phyloP scores from a whole-genome alignment of 352 stramenopile genomes.

The Globisporangium heterothallicum region DNA sequence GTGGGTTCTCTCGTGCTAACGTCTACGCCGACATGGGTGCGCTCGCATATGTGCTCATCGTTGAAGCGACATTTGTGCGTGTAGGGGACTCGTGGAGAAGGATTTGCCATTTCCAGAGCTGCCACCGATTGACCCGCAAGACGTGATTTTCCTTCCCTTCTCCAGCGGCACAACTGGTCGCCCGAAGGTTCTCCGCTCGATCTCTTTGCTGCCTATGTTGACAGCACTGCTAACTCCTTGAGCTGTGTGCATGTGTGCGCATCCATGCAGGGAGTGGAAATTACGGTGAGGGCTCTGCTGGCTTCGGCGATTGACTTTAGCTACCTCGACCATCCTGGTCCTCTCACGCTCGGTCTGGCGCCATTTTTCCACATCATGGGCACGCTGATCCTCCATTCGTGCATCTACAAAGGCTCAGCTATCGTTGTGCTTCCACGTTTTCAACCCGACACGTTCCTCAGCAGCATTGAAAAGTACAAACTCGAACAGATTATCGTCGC shows the following conservation, averaged over 20 bases:
- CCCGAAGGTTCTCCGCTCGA: conserved; percentile 35
- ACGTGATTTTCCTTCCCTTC: conserved; percentile 62
- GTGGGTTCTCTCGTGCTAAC: conserved; percentile 12
- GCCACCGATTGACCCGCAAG: conserved; percentile 5
- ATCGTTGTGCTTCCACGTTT: conserved; percentile 86
- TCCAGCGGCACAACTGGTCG: conserved; percentile 87
- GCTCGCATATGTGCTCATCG: not conserved
- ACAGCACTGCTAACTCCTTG: conserved; percentile 21
- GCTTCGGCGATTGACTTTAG: conserved; percentile 57
- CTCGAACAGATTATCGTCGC: conserved; percentile 53
- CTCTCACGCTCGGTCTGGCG: conserved; percentile 74
- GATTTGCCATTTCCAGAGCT: not conserved
- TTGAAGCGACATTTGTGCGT: conserved; percentile 4
- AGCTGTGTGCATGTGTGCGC: too few species aligned
- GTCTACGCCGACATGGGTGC: not conserved
- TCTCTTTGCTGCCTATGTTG: not conserved
- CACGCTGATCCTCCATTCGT: conserved; percentile 71
- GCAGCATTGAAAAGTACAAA: conserved; percentile 70
- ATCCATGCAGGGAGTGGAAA: conserved; percentile 80
- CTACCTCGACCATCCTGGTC: conserved; percentile 36
- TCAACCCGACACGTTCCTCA: conserved; percentile 81
- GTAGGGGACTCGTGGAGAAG: conserved; percentile 20
- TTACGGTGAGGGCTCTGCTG: conserved; percentile 78
- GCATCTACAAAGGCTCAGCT: conserved; percentile 54
- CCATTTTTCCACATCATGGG: conserved; percentile 94